Evolutionary conservation across 306 rosid genomes (phyloP), one percentile per base, ranked within the genome.

Genomic region (Canavalia gladiata): DNA sequence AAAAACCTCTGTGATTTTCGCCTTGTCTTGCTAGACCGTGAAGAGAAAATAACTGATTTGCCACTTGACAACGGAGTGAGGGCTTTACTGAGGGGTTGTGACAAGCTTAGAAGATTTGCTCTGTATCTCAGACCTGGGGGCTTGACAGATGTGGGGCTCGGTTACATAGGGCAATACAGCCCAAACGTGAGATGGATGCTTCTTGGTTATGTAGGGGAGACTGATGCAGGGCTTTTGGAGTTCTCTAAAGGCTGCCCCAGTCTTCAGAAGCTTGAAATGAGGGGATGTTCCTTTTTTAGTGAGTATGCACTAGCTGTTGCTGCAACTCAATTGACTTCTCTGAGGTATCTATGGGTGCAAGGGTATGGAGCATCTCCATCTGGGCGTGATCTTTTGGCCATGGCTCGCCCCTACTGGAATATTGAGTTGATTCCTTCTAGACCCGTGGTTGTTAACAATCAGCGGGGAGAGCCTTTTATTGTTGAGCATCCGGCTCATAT

Each of bases 161-260:
- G 91, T 39, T 95, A 91, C 81, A 84, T 95, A 35, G 99, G 99
- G 18, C 84, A 66, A 77, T 88, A 93, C 83, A 95, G 99, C 83
- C 94, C 84, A 49, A 89, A 95, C 46, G 89, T 95, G 77, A 93
- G 99, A 81, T 95, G 99, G 99, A 95, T 95, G 97, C 98, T 95
- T 72, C 92, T 95, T 18, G 99, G 99, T 46, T 92, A 85, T 65
- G 97, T 93, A 28, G 99, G 99, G 6, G 92, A 89, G 58, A 82
- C 97, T 12, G 99, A 95, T 84, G 88, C 72, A 3, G 99, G 99
- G 46, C 97, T 95, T 64, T 57, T 90, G 83, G 86, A 86, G 37
- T 93, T 93, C 77, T 89, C 99, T 1, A 87, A 41, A 60, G 99
- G 99, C 7, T 93, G 99, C 49, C 99, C 98, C 1, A 95, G 96